Conservation (phyloP, 129 eudicot genomes). For the Centella asiatica region DNA sequence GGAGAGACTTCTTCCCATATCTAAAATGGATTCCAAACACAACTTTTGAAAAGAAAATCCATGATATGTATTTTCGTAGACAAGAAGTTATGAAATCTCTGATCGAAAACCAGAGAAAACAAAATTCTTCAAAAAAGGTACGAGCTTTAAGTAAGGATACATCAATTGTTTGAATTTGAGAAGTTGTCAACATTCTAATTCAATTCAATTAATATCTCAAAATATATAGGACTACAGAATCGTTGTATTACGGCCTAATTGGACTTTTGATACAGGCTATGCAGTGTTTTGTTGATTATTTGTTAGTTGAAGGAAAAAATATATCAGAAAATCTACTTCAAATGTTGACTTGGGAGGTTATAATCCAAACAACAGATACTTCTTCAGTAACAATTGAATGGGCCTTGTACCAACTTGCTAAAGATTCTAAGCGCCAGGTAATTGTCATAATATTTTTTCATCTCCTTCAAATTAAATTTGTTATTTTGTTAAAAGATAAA, state of each 20-base stretch:
- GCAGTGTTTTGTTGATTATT: constrained; percentile 29
- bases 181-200: too few relatives aligned
- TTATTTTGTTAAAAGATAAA: background rate
- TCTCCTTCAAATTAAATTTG: too few relatives aligned
- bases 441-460: background rate
- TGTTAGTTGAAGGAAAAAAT: constrained; percentile 32
- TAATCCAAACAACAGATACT: constrained; percentile 47
- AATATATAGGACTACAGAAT: too few relatives aligned
- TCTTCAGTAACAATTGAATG: constrained; percentile 43
- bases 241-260: too few relatives aligned
- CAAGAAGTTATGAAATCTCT: constrained; percentile 42
- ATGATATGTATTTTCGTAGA: constrained; percentile 25
- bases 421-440: constrained; percentile 47
- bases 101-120: constrained; percentile 24
- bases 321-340: constrained; percentile 33
- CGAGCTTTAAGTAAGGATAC: too few relatives aligned
- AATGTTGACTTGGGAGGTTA: constrained; percentile 45
- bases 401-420: constrained; percentile 59
- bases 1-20: constrained; percentile 64
- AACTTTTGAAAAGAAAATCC: constrained; percentile 23
- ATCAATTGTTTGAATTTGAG: too few relatives aligned
- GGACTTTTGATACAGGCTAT: constrained; percentile 15
- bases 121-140: constrained; percentile 33
- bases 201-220: too few relatives aligned
- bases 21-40: constrained; percentile 42